Percentiles rank a stretch among this genome's conserved stretches.
phyloP scores from a whole-genome alignment of 768 basidiomycete species.

The Termitomyces sp. region DNA sequence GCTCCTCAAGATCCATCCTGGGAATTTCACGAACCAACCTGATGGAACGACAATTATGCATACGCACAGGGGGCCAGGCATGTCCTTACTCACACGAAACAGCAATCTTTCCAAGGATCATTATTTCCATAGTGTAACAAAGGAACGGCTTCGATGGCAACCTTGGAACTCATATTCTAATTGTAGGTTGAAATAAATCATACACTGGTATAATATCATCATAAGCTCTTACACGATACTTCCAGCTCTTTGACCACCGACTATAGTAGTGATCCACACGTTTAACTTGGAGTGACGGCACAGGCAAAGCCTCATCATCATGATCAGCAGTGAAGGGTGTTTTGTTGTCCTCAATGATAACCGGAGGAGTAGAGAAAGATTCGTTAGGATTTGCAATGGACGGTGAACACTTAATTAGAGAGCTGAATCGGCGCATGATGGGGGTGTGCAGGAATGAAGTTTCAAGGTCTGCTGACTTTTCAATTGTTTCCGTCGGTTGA shows the following conservation, averaged over 20 bases:
- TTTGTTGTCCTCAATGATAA: constrained; percentile 19
- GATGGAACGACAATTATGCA: not conserved
- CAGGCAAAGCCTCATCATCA: constrained; percentile 28
- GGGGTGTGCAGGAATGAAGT: not conserved
- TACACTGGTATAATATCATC: not conserved
- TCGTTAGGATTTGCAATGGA: not conserved
- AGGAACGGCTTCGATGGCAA: constrained; percentile 41
- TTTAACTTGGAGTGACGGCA: constrained; percentile 50
- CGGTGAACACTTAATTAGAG: constrained; percentile 4
- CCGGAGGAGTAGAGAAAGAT: not conserved
- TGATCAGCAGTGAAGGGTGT: constrained; percentile 28
- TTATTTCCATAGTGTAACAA: constrained; percentile 32
- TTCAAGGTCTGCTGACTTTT: not conserved
- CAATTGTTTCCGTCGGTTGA: not conserved
- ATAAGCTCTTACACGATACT: constrained; percentile 36
- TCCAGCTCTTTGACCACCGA: constrained; percentile 51
- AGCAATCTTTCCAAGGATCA: constrained; percentile 54
- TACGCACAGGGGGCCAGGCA: too few relatives aligned
- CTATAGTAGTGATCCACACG: constrained; percentile 57
- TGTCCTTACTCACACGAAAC: constrained; percentile 37
- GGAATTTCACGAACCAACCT: constrained; percentile 51
- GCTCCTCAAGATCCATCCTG: constrained; percentile 28
- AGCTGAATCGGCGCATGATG: constrained; percentile 17
- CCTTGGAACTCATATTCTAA: constrained; percentile 50
- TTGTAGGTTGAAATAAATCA: not conserved